Base-by-base conservation (phyloP, 208 protist species). In the Trichomonas vaginalis region DNA sequence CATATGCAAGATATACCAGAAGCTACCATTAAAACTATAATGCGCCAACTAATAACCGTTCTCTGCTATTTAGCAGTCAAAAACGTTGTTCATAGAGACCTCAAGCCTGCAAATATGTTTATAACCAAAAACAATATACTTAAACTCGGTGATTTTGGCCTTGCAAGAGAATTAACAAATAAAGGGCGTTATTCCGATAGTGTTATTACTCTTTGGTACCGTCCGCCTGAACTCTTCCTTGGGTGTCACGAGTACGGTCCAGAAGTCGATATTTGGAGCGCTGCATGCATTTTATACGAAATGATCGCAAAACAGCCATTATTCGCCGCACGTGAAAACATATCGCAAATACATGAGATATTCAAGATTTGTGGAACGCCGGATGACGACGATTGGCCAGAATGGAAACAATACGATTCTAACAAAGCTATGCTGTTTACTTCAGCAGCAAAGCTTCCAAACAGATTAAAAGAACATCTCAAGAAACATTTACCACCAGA, bases 31-130 rank as follows among this genome's bases (percentile, higher is more conserved):
- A 37, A 45, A 23, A 48, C 82, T 6, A 45, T 49, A 48, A 90
- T 90, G 4, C 35, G 42, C 14, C 82, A 90, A n/a, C 42, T 86
- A 45, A 45, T 86, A 45, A 42, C 35, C 17, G 79, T 86, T 27
- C 17, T 86, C 1, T 35, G 35, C 14, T 86, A 86, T 42, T 86
- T 14, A 15, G 17, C 79, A 39, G 42, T 45, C 21, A 39, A 6
- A 23, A 8, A 90, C 17, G 42, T 90, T 15, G 42, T 90, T 48
- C 82, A 90, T n/a, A 9, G 82, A 49, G 82, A 90, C 42, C 32
- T 90, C 17, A 90, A 90, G 23, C 82, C 82, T 48, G 82, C 82
- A 27, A 90, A 90, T 48, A 90, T 90, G 35, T 90, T 90, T 48
- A 48, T 90, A 12, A 90, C 82, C 8, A 48, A 90, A 23, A 17